These are phyloP conservation scores for Calonectria montana DNA, from an alignment of 2,329 filamentous ascomycete genomes.

Conservation along the genomic window DNA sequence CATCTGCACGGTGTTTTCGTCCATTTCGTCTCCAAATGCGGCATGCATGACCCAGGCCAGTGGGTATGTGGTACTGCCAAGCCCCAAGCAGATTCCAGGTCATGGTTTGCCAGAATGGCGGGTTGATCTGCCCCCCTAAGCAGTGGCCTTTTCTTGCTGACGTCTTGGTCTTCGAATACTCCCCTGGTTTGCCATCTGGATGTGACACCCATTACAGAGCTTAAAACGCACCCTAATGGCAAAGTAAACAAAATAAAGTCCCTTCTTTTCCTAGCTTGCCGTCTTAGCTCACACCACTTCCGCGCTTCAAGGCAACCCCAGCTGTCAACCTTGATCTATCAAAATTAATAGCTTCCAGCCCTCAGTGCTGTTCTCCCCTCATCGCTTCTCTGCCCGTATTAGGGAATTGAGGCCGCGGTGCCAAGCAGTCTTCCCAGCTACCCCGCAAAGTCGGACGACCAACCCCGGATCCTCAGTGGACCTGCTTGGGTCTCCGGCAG, in stretches of 20 bases:
- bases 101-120: neutral
- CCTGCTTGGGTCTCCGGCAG: constrained; percentile 26
- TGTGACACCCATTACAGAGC: neutral
- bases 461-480: constrained; percentile 29
- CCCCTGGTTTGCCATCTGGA: neutral
- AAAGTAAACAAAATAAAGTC: neutral
- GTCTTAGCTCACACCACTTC: neutral
- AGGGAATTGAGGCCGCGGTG: constrained; percentile 31
- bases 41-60: constrained; percentile 27
- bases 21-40: constrained; percentile 9
- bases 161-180: neutral
- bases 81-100: constrained; percentile 2
- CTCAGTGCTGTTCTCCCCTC: constrained; percentile 17
- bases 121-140: constrained; percentile 1
- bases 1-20: neutral
- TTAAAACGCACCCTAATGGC: neutral
- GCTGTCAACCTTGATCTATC: neutral
- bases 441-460: constrained; percentile 40
- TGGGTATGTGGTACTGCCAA: constrained; percentile 24
- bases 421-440: constrained; percentile 32
- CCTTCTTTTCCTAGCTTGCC: constrained; percentile 5
- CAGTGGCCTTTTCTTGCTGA: neutral
- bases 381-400: constrained; percentile 38
- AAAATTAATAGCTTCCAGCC: neutral
- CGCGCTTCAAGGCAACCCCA: neutral